Evolutionary conservation across 768 basidiomycete genomes (phyloP), one percentile per base, ranked within the genome.

Genomic region (Russula earlei): DNA sequence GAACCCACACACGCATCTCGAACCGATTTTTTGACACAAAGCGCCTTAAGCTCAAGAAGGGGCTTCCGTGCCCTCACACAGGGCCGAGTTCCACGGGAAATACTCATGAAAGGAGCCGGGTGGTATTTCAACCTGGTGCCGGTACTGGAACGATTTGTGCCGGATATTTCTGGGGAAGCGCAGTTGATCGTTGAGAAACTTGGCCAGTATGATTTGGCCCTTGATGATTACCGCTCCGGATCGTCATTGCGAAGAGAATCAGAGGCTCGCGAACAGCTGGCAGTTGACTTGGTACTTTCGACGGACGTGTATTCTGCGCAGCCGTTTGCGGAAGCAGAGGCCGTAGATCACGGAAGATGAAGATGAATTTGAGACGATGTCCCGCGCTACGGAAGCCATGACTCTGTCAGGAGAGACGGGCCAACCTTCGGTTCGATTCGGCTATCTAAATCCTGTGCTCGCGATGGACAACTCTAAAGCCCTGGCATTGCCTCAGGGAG

Each of bases 221-320:
- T 68, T 6, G 70, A 71, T 50, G 62, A 67, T 20, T 68, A 72
- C 17, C 70, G 70, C n/a, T 67, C 77, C 6, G 65, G 65, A 0
- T 50, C 66, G 41, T 77, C 77, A 9, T 59, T 74, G 9, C 73
- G 71, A 54, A 72, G 74, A 58, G 80, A 87, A 65, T 68, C 67
- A 10, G 74, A 77, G 46, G 80, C 84, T 4, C 74, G 78, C 24
- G 78, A 85, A 55, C 78, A 84, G 62, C 66, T 91, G 2, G 74
- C 77, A 20, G 61, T 85, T 37, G 87, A 91, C 66, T 71, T 90
- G 31, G 68, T 72, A 15, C 69, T 90, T 31, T 81, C 85, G 2
- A 69, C 68, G 5, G 74, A 82, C 59, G 70, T 85, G 17, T 85
- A 78, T 62, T 80, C 82, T 14, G 65, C 74, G 4, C 72, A 69